Evolutionary conservation across 495 filamentous ascomycete genomes (phyloP).

Genomic region (Tirmania nivea): DNA sequence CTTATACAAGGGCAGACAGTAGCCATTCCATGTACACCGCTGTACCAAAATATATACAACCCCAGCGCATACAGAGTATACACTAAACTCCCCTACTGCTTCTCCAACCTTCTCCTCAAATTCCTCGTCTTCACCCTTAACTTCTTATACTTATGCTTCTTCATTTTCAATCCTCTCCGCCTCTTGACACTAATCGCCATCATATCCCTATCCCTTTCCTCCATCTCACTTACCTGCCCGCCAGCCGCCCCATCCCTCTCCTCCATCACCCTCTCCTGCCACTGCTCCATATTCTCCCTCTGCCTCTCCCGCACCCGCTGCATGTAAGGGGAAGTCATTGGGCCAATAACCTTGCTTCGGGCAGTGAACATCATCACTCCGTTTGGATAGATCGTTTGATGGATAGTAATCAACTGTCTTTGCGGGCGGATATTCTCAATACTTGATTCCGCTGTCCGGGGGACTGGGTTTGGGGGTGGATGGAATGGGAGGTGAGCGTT

Average conservation of each 20-base stretch:
- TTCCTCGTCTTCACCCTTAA: slow-evolving; percentile 80
- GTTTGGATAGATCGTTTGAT: neutral
- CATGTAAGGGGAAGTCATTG: slow-evolving; percentile 21
- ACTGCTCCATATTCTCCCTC: neutral
- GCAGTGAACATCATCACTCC: neutral
- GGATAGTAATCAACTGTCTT: slow-evolving; percentile 6
- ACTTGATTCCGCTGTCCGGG: slow-evolving; percentile 32
- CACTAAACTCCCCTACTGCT: slow-evolving; percentile 11
- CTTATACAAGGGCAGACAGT: neutral
- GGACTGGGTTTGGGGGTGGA: slow-evolving; percentile 51
- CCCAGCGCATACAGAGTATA: neutral
- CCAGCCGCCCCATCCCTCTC: slow-evolving; percentile 5
- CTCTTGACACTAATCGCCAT: slow-evolving; percentile 65
- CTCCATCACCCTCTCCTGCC: slow-evolving; percentile 28
- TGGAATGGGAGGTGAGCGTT: slow-evolving; percentile 40
- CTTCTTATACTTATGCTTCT: slow-evolving; percentile 99
- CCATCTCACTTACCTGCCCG: slow-evolving; percentile 23
- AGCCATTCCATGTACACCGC: neutral
- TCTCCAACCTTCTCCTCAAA: slow-evolving; percentile 65
- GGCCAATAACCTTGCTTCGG: neutral
- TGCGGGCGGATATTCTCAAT: slow-evolving; percentile 25
- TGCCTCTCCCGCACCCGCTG: slow-evolving; percentile 3
- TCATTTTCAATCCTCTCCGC: slow-evolving; percentile 87
- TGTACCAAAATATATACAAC: neutral
- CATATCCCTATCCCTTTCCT: slow-evolving; percentile 30